phyloP scores from a whole-genome alignment of 345 rosid species.

The Erysimum cheiranthoides region DNA sequence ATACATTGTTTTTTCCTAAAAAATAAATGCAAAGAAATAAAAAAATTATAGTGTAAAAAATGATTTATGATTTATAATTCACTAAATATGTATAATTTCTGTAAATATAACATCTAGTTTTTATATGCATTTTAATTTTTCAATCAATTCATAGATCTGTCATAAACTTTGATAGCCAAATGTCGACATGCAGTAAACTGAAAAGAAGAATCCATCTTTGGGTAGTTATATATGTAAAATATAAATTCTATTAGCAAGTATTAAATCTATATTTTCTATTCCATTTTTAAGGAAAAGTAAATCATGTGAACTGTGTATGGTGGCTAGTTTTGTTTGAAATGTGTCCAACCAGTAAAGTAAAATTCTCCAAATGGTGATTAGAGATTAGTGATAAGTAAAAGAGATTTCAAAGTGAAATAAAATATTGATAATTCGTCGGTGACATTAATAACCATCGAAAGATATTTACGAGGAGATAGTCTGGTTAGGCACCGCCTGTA shows the following conservation, averaged over 20 bases:
- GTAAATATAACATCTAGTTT: neutral
- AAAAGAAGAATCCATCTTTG: slow-evolving; percentile 15
- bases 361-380: neutral
- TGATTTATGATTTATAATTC: neutral
- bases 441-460: slow-evolving; percentile 25
- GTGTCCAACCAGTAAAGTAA: neutral
- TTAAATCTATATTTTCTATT: neutral
- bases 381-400: neutral
- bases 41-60: neutral
- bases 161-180: slow-evolving; percentile 5
- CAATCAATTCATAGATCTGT: slow-evolving; percentile 11
- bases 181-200: slow-evolving; percentile 26
- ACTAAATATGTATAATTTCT: too few relatives aligned
- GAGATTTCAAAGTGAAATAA: slow-evolving; percentile 2
- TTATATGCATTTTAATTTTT: neutral
- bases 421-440: slow-evolving; percentile 11
- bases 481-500: slow-evolving; percentile 40
- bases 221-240: neutral
- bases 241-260: neutral
- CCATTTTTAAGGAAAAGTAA: neutral
- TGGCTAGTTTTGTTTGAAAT: neutral
- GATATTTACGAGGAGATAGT: slow-evolving; percentile 22
- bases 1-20: neutral
- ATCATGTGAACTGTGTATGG: neutral
- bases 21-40: neutral